Base-by-base conservation (phyloP, 805 yeast species). In the Nakazawaea ishiwadae region DNA sequence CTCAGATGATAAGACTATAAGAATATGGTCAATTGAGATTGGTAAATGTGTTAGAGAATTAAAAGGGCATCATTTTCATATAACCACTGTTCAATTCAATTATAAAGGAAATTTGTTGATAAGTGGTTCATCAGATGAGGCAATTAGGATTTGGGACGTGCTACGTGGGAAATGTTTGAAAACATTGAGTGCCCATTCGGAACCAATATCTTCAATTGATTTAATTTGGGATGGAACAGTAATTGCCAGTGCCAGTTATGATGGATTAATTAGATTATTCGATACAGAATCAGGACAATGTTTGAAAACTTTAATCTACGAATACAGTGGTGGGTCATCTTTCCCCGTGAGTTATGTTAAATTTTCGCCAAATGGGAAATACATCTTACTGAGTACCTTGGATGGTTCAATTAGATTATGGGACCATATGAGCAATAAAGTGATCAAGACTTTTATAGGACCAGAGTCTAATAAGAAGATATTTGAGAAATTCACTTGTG, bases 281-380 rank as follows among this genome's bases (percentile, higher is more conserved):
- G 97, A 90, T 57, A 75, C 89, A 15, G 82, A 77, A 36, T 74
- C 95, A 0, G 97, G 97, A 4, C 96, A 89, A 51, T 91, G 98
- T 65, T 66, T 91, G 50, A 86, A 90, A 55, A 93, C 98, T 0
- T 61, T 91, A 49, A 87, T 90, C 27, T 85, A 81, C 54, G 91
- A 85, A 52, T 75, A 84, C 44, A 79, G 81, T 48, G 75, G 75
- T 36, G 79, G 83, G 29, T 81, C 85, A 1, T 76, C 84, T 12
- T 82, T 77, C 53, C 96, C 98, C 0, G 82, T 91, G 4, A 75
- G 86, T 17, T 71, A 73, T 48, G 90, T 88, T 2, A 67, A 70
- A 42, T 76, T 86, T 50, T 75, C 93, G 0, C 90, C 90, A 4
- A 91, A 90, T 58, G 89, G 93, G 12, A 80, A 77, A 49, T 89